These are phyloP conservation scores for Umbelopsis sp. DNA, from an alignment of 371 early-diverging fungal genomes.

Conservation along the genomic window DNA sequence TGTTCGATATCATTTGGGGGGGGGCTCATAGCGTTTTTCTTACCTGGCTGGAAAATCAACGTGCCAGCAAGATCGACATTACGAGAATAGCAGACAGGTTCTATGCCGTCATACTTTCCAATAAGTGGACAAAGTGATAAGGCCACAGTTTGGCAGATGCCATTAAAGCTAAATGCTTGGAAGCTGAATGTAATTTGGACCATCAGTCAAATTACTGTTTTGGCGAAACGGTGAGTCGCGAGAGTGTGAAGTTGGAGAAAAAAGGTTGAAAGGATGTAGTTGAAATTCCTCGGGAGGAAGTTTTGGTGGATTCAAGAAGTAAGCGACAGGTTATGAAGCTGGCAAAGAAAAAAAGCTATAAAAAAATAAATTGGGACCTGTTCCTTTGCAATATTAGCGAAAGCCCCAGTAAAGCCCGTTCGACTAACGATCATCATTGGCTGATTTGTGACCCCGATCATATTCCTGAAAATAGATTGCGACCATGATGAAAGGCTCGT, in stretches of 20 bases:
- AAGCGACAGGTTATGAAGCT: background rate
- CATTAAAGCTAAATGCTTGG: conserved; percentile 84
- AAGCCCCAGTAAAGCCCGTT: background rate
- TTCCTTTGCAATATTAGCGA: conserved; percentile 3
- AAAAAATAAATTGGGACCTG: conserved; percentile 17
- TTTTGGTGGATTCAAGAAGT: background rate
- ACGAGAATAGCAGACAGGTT: conserved; percentile 91
- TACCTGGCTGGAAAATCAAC: conserved; percentile 91
- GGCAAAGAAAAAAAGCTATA: conserved; percentile 4
- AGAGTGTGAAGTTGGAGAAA: background rate
- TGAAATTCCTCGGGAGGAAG: background rate
- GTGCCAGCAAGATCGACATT: conserved; percentile 83
- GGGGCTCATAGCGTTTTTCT: conserved; percentile 11
- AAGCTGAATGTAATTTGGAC: conserved; percentile 55
- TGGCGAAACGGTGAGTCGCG: background rate
- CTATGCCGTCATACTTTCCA: conserved; percentile 73
- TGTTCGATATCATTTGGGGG: too few relatives aligned
- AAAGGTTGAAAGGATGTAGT: background rate
- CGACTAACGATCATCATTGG: conserved; percentile 2
- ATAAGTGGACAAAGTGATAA: conserved; percentile 90
- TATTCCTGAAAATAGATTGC: conserved; percentile 9
- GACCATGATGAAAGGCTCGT: too few relatives aligned
- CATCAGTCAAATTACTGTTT: conserved; percentile 28
- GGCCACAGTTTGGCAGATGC: conserved; percentile 82
- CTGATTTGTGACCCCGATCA: conserved; percentile 14